phyloP scores from a whole-genome alignment of 78 protist genomes.

The Fonticula alba region DNA sequence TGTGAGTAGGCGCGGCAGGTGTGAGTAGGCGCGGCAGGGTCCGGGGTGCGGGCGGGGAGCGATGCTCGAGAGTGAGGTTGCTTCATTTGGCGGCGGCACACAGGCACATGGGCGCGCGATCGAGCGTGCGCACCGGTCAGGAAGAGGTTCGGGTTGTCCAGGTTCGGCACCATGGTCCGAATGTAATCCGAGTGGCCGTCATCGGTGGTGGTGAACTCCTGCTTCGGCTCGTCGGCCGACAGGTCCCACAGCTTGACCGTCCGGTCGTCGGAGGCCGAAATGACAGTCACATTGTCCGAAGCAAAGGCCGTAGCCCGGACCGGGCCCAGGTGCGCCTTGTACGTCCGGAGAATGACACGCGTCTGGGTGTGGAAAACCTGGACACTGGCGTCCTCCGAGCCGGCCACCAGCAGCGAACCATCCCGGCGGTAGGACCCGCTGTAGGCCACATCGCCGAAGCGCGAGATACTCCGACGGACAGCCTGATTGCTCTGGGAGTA shows the following conservation, averaged over 20 bases:
- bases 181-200: constrained; percentile 14
- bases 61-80: no score
- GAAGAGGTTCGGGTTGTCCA: neutral
- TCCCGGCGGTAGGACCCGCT: constrained; percentile 6
- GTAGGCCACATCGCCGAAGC: constrained; percentile 7
- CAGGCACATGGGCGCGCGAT: no score
- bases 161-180: constrained; percentile 6
- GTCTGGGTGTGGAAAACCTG: neutral
- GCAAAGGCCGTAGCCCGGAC: neutral
- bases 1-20: neutral
- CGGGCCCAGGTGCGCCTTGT: constrained; percentile 3
- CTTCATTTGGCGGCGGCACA: no score
- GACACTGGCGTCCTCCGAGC: constrained; percentile 1
- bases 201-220: neutral
- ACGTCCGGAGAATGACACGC: neutral
- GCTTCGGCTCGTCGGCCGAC: neutral
- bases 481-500: no score
- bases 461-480: neutral
- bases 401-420: constrained; percentile 22
- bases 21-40: no score
- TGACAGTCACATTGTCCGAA: neutral
- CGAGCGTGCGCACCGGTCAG: constrained; percentile 1
- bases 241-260: constrained; percentile 8
- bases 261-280: constrained; percentile 15
- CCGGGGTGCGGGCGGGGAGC: no score